phyloP scores from a whole-genome alignment of 257 asterid genomes.

The Scutellaria barbata region DNA sequence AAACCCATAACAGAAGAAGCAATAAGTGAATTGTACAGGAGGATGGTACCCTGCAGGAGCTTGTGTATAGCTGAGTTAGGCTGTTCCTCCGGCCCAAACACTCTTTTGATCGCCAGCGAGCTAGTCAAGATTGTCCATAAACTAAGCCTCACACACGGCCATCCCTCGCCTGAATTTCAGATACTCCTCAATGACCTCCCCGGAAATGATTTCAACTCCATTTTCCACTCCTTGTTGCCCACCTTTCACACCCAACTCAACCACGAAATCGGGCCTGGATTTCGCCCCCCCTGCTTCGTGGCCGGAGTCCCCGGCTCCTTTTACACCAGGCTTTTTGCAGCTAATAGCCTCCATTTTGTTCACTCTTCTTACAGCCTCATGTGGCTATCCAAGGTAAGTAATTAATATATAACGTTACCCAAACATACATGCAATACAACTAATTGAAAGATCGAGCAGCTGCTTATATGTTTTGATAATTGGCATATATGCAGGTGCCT shows the following conservation, averaged over 20 bases:
- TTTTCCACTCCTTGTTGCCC: constrained; percentile 49
- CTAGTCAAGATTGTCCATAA: constrained; percentile 34
- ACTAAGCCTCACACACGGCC: constrained; percentile 31
- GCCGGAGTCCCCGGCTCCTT: constrained; percentile 66
- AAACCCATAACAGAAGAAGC: constrained; percentile 49
- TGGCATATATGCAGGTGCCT: constrained; percentile 44
- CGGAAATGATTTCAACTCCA: constrained; percentile 64
- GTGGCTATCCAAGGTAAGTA: constrained; percentile 62
- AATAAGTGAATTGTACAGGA: constrained; percentile 41
- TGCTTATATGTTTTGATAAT: no score
- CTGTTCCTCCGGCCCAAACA: constrained; percentile 71
- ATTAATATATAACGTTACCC: no score
- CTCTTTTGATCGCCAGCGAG: constrained; percentile 44
- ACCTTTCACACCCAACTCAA: constrained; percentile 34
- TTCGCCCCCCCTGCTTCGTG: constrained; percentile 49
- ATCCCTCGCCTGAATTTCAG: constrained; percentile 50
- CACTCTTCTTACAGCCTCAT: constrained; percentile 74
- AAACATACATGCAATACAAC: no score
- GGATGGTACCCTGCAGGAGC: constrained; percentile 10
- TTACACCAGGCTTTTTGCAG: constrained; percentile 62
- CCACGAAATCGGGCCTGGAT: constrained; percentile 35
- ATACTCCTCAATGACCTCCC: constrained; percentile 70
- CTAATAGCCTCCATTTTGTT: constrained; percentile 57
- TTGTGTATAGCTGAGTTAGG: constrained; percentile 70
- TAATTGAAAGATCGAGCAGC: no score